Conservation (phyloP, 768 basidiomycete species). For the Xanthoconium stramineum region DNA sequence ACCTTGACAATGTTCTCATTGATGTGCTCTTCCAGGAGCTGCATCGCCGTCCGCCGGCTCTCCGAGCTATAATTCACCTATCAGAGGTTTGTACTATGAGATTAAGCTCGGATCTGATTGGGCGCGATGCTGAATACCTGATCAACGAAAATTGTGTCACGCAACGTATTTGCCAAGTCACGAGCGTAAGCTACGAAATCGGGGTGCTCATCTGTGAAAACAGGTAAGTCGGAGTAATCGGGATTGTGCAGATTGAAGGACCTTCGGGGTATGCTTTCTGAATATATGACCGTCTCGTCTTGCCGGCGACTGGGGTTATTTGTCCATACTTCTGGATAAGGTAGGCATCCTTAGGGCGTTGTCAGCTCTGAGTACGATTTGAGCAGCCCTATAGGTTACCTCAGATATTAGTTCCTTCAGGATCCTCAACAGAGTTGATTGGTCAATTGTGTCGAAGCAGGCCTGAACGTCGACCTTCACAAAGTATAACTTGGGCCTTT, state of each 20-base stretch:
- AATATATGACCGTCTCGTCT: constrained; percentile 52
- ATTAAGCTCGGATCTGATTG: background rate
- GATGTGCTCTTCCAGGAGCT: constrained; percentile 85
- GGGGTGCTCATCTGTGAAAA: constrained; percentile 61
- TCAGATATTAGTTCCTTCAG: constrained; percentile 70
- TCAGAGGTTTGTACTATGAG: background rate
- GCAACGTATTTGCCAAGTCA: constrained; percentile 60
- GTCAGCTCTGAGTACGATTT: background rate
- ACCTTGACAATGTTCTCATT: constrained; percentile 91
- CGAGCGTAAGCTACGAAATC: constrained; percentile 72
- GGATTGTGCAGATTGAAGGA: constrained; percentile 21
- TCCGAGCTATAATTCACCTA: constrained; percentile 55
- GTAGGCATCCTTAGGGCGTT: constrained; percentile 57
- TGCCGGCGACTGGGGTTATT: constrained; percentile 54
- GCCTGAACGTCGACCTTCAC: constrained; percentile 96
- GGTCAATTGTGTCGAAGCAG: constrained; percentile 96
- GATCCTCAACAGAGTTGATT: constrained; percentile 78
- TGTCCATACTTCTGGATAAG: constrained; percentile 68
- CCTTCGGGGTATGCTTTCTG: constrained; percentile 69
- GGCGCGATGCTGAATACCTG: constrained; percentile 44
- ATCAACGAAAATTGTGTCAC: constrained; percentile 83
- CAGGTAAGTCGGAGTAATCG: background rate
- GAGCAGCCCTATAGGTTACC: constrained; percentile 34
- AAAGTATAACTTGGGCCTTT: constrained; percentile 86
- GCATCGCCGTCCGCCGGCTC: constrained; percentile 56